Evolutionary conservation across 1,284 basidiomycete genomes (phyloP).

Genomic region (Apiotrichum porosum): DNA sequence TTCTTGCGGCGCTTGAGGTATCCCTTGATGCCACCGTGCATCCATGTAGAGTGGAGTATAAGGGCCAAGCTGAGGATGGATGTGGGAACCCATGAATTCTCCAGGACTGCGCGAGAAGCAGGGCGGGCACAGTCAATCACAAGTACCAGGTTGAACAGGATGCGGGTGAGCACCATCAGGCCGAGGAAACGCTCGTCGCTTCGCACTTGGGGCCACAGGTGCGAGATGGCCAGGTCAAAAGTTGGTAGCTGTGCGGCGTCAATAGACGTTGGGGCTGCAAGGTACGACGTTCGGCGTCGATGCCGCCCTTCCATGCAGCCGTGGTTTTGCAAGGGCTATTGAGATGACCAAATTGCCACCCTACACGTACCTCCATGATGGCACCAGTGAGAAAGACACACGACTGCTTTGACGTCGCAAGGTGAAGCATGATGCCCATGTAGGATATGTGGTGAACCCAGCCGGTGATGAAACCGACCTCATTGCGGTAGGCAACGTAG

Average conservation of each 20-base stretch:
- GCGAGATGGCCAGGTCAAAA: constrained; percentile 55
- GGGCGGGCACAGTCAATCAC: constrained; percentile 46
- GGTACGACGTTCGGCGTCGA: no score
- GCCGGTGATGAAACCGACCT: constrained; percentile 56
- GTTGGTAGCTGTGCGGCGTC: constrained; percentile 53
- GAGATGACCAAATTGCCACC: neutral
- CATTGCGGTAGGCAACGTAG: constrained; percentile 36
- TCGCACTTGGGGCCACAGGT: constrained; percentile 52
- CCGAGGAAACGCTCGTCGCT: constrained; percentile 56
- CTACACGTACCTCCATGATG: constrained; percentile 54
- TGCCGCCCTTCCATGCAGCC: no score
- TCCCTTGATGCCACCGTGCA: constrained; percentile 55
- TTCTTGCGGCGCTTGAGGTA: constrained; percentile 49
- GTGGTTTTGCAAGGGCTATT: no score
- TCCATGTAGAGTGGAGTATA: constrained; percentile 57
- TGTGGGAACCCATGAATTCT: constrained; percentile 50
- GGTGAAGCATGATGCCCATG: constrained; percentile 53
- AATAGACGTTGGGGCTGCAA: no score
- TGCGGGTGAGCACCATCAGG: constrained; percentile 57
- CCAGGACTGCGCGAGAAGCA: constrained; percentile 34
- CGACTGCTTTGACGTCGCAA: constrained; percentile 48
- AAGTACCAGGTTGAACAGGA: constrained; percentile 53
- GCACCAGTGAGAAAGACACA: constrained; percentile 54
- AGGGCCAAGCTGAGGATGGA: constrained; percentile 52
- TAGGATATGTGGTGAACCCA: constrained; percentile 61